Evolutionary conservation across 441 rosid species (phyloP), one percentile per base, ranked within the genome.

Genomic region (Mallotus repandus): DNA sequence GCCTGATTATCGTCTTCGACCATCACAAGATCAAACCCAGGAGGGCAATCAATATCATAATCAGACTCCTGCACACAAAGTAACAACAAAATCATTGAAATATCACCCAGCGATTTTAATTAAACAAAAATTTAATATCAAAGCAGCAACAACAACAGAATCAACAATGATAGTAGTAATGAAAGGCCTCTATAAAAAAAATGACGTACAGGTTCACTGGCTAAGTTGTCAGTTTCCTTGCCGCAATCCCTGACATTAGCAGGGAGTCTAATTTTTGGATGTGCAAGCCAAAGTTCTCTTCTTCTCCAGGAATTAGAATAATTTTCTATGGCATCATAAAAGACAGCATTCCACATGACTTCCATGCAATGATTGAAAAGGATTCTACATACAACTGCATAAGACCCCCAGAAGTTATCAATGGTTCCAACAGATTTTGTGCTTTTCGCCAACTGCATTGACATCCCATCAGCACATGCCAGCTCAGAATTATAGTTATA

Each of bases 291-390:
- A 63, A 87, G 81, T 81, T 83, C 91, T 62, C 79, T 78, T 77
- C 81, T 87, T 77, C 97, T 84, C 99, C 99, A 96, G 70, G 83
- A 76, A 77, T 83, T 76, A 59, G 81, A 69, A 84, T 78, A 87
- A 54, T 88, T 85, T 46, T 79, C 87, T 72, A 93, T 73, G 70
- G 77, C 75, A 78, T 96, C 98, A 82, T 89, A 85, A 86, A 90
- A 89, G 72, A 89, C 91, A 79, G 94, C 92, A 82, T 96, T 93
- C 98, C 98, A 96, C 81, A 85, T 80, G 73, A 89, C 92, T 86
- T 87, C 92, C 94, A 88, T 88, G 87, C 89, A 89, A 81, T 79
- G 75, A 76, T 83, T 81, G 76, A 85, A 77, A 81, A 96, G 91
- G 82, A 84, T 72, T 85, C 84, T 79, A 82, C 87, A 83, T 55